Percentiles rank a stretch among this genome's conserved stretches.
These are phyloP conservation scores for Neostapfia colusana DNA, from an alignment of 176 grass and related monocot species.

Conservation along the genomic window DNA sequence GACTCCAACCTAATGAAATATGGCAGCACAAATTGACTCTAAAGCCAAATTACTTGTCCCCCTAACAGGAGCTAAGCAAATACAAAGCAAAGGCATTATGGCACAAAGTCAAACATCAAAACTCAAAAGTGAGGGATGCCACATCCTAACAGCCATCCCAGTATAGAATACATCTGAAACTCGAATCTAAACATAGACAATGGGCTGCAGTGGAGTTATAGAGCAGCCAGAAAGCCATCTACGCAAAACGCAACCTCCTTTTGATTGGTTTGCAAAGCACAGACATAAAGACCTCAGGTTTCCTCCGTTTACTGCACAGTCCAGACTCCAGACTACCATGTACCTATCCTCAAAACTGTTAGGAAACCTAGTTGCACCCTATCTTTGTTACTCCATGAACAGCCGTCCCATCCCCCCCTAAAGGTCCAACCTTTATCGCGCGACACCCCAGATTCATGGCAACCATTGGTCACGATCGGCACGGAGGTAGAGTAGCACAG, in stretches of 20 bases:
- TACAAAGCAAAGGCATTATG: background rate
- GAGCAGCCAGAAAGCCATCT: too few species aligned
- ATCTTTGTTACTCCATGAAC: background rate
- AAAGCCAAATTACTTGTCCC: background rate
- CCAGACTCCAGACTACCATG: background rate
- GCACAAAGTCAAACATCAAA: background rate
- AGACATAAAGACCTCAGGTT: background rate
- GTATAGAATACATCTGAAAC: background rate
- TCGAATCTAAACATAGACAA: too few species aligned
- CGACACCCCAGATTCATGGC: conserved; percentile 14
- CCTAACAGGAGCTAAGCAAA: background rate
- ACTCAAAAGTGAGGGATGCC: background rate
- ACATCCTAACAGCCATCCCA: background rate
- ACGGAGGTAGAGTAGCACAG: background rate
- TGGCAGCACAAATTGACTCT: background rate
- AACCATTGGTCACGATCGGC: background rate
- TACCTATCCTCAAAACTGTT: background rate
- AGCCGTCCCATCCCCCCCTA: background rate
- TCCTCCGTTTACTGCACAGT: background rate
- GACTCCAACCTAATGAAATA: background rate
- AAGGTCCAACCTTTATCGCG: conserved; percentile 14
- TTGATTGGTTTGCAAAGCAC: background rate
- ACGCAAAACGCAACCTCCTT: background rate
- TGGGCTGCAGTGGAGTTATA: too few species aligned
- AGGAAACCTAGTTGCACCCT: background rate